phyloP scores from a whole-genome alignment of 169 alveolate species.

The Neospora caninum region DNA sequence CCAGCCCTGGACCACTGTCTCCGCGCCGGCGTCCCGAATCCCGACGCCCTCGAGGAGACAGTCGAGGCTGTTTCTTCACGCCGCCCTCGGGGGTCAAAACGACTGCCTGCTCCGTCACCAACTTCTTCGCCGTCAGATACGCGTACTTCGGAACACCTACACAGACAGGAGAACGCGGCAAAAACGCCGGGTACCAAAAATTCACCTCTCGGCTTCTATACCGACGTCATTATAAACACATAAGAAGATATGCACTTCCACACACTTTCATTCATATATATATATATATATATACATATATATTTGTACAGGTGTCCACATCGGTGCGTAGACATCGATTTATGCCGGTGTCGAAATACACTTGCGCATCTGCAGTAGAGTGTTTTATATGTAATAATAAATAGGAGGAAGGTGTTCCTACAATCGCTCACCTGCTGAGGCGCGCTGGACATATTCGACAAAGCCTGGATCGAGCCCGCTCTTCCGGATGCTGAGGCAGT shows the following conservation, averaged over 20 bases:
- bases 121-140: conserved; percentile 59
- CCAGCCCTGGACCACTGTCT: not conserved
- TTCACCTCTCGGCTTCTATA: not conserved
- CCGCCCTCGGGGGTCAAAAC: conserved; percentile 50
- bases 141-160: conserved; percentile 69
- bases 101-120: conserved; percentile 63
- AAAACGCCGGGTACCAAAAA: not conserved
- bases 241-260: not conserved
- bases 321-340: not conserved
- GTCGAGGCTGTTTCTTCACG: not conserved
- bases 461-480: conserved; percentile 69
- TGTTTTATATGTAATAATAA: too few species aligned
- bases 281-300: not conserved
- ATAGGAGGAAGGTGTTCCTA: too few species aligned
- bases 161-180: not conserved
- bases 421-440: conserved; percentile 75
- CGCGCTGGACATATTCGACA: conserved; percentile 78
- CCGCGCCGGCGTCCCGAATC: not conserved
- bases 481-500: conserved; percentile 67
- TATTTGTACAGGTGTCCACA: not conserved
- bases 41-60: not conserved
- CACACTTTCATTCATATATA: not conserved
- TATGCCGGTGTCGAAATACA: too few species aligned
- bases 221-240: not conserved
- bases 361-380: too few species aligned